Evolutionary conservation across 2,329 filamentous ascomycete species (phyloP).

Genomic region (Xylariaceae sp.): DNA sequence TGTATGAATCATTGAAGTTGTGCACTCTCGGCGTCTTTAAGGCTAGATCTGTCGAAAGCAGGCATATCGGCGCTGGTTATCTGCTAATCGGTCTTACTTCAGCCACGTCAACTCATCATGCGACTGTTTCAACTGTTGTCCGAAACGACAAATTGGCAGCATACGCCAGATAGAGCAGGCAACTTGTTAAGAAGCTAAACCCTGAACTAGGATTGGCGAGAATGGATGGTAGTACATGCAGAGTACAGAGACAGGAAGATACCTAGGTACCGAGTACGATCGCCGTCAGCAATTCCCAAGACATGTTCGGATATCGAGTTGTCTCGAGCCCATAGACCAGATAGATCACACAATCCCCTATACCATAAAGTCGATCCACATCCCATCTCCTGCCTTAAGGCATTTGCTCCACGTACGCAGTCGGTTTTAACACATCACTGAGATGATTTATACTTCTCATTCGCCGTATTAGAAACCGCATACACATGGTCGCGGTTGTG

Average conservation of each 20-base stretch:
- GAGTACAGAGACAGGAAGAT: constrained; percentile 6
- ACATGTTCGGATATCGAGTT: constrained; percentile 7
- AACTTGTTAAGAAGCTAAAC: background rate
- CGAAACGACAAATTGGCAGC: background rate
- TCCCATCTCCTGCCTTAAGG: too few relatives aligned
- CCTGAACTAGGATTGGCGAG: background rate
- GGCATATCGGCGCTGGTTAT: background rate
- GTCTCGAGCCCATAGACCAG: constrained; percentile 1
- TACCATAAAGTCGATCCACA: background rate
- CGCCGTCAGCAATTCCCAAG: constrained; percentile 12
- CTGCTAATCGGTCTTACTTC: background rate
- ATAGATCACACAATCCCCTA: too few relatives aligned
- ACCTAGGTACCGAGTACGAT: constrained; percentile 7
- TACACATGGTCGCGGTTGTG: background rate
- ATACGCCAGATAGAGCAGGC: background rate
- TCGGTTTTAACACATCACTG: too few relatives aligned
- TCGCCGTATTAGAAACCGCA: background rate
- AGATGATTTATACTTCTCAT: background rate
- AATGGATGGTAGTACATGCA: constrained; percentile 2
- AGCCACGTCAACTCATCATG: background rate
- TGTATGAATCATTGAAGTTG: background rate
- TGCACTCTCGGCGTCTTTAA: background rate
- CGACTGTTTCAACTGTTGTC: background rate
- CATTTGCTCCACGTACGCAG: too few relatives aligned
- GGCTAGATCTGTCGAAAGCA: background rate